Evolutionary conservation across 2,329 filamentous ascomycete species (phyloP).

Genomic region (Neoscytalidium dimidiatum): DNA sequence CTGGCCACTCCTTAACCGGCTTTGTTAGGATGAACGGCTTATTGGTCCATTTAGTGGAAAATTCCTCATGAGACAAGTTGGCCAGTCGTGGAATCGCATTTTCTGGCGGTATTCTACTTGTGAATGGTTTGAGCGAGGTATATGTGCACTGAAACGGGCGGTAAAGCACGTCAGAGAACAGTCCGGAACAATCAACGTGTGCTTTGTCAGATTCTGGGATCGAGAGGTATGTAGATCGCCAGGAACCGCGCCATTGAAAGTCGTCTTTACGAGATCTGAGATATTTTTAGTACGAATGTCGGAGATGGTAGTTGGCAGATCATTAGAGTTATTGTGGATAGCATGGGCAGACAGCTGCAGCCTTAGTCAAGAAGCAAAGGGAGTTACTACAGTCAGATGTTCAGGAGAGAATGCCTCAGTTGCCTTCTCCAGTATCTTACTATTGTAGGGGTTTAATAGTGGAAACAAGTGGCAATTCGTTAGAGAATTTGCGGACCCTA

Average conservation of each 20-base stretch:
- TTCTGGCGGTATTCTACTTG: slow-evolving; percentile 66
- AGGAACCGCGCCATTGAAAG: slow-evolving; percentile 77
- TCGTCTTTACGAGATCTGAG: slow-evolving; percentile 44
- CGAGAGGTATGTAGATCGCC: slow-evolving; percentile 76
- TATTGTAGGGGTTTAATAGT: too few species aligned
- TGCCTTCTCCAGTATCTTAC: too few species aligned
- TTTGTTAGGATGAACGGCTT: slow-evolving; percentile 84
- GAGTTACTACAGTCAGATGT: too few species aligned
- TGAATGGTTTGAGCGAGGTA: slow-evolving; percentile 66
- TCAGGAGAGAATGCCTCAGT: too few species aligned
- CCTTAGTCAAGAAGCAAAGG: too few species aligned
- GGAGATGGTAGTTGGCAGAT: background rate
- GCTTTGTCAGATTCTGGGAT: slow-evolving; percentile 57
- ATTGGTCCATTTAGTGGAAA: slow-evolving; percentile 73
- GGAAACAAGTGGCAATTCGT: too few species aligned
- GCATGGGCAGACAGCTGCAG: too few species aligned
- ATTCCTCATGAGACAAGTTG: slow-evolving; percentile 71
- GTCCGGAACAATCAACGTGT: slow-evolving; percentile 69
- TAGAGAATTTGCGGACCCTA: too few species aligned
- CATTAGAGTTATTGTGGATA: too few species aligned
- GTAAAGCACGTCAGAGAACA: slow-evolving; percentile 90
- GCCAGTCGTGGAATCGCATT: slow-evolving; percentile 74
- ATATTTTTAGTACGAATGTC: slow-evolving; percentile 3
- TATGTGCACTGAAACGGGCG: slow-evolving; percentile 88
- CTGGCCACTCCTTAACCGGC: slow-evolving; percentile 80